Evolutionary conservation across 2,329 filamentous ascomycete species (phyloP), one percentile per base, ranked within the genome.

Genomic region (Colletotrichum scovillei): DNA sequence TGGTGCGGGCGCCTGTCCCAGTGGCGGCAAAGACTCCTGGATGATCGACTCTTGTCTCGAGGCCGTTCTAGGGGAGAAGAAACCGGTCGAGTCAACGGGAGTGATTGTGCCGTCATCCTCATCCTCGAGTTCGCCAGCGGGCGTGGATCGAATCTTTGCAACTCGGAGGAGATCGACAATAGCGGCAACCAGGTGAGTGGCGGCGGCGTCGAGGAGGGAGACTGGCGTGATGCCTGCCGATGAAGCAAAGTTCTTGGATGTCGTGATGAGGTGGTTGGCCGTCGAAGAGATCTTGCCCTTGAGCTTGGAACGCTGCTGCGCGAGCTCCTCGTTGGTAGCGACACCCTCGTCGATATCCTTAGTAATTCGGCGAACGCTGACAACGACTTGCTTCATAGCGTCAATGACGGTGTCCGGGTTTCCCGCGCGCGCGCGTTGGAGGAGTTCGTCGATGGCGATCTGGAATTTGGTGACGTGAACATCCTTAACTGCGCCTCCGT

Each of bases 391-490:
- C 82, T 97, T 98, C 92, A 98, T 96, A 77, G 93, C 91, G 57
- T 97, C 93, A 62, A 97, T 91, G 42, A 97, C 92, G 76, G 90
- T 90, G 58, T 92, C 89, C 0, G 95, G 91, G 65, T 93, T 90
- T n/a, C 93, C 90, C 42, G 88, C 88, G 63, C 95, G 92, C 22
- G 95, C 95, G 53, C 88, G 90, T 75, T 92, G 92, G 46, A 99
- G 87, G 52, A 98, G 88, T 78, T 98, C 96, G 80, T 99, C 96
- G 74, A 99, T 94, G 26, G 95, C 91, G 73, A 98, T 92, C 82
- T 99, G 97, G 85, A 98, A 98, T 79, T 94, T 95, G 63, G 96
- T 98, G 76, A 99, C 91, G 80, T 98, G 94, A 14, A 98, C 90
- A 82, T 98, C 97, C 83, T 94, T 95, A 77, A 99, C 91, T 26